These are phyloP conservation scores for Fusarium drepaniforme DNA, from an alignment of 2,329 filamentous ascomycete genomes.

Conservation along the genomic window DNA sequence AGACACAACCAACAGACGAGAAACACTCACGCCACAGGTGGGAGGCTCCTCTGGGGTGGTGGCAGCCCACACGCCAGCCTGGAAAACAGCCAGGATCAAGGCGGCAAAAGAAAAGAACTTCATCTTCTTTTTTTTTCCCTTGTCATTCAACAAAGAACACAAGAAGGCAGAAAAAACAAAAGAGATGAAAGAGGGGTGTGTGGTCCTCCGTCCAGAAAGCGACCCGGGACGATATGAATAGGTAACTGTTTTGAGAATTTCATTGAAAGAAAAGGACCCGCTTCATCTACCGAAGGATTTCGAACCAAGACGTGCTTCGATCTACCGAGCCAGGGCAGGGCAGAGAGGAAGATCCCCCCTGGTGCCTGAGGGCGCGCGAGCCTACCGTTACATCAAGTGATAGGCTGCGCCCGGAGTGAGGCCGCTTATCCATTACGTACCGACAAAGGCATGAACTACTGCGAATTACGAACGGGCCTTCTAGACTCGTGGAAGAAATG, in stretches of 20 bases:
- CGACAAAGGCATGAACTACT: neutral
- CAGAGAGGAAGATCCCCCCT: neutral
- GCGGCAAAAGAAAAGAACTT: conserved; percentile 11
- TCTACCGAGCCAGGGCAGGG: neutral
- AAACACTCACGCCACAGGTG: conserved; percentile 21
- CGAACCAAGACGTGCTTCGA: neutral
- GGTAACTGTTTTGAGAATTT: neutral
- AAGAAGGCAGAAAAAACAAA: neutral
- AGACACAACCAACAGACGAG: neutral
- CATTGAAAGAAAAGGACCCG: neutral
- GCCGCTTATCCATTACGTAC: conserved; percentile 2
- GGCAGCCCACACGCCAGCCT: conserved; percentile 25
- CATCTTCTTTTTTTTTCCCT: conserved; percentile 18
- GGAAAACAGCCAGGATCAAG: conserved; percentile 22
- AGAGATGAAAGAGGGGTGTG: neutral
- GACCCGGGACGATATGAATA: neutral
- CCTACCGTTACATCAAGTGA: neutral
- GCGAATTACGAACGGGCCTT: neutral
- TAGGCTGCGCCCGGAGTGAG: neutral
- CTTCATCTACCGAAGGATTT: conserved; percentile 6
- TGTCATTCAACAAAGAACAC: neutral
- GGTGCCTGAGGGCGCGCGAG: neutral
- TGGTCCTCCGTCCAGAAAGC: neutral
- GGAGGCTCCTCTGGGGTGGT: conserved; percentile 23
- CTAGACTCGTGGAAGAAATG: neutral